phyloP scores from a whole-genome alignment of 192 early-diverging fungal genomes.

The Rhizoclosmatium sp. region DNA sequence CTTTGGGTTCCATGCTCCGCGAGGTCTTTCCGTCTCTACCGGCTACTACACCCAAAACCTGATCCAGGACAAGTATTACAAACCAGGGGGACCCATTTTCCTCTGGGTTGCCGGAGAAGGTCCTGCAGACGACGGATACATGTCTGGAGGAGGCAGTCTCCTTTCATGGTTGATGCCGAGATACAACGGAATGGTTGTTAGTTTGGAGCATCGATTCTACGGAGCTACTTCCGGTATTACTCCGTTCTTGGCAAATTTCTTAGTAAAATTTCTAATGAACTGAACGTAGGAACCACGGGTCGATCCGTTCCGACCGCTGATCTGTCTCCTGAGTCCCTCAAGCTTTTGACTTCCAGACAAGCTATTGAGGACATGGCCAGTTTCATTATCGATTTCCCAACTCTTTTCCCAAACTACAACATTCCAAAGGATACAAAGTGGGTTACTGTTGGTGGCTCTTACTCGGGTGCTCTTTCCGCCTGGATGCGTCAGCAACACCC shows the following conservation, averaged over 20 bases:
- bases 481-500: constrained; percentile 23
- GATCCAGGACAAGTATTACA: constrained; percentile 14
- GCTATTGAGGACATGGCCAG: constrained; percentile 28
- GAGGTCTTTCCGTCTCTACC: not conserved
- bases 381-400: not conserved
- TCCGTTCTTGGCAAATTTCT: too few relatives aligned
- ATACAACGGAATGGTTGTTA: constrained; percentile 18
- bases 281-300: not conserved
- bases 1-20: not conserved
- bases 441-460: constrained; percentile 11
- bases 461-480: constrained; percentile 6
- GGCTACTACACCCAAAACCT: constrained; percentile 3
- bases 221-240: not conserved
- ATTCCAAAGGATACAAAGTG: not conserved
- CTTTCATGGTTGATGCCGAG: constrained; percentile 10
- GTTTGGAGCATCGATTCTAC: constrained; percentile 22
- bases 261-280: too few relatives aligned
- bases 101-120: constrained; percentile 24
- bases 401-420: constrained; percentile 25
- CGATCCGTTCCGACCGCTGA: constrained; percentile 28
- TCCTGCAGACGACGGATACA: not conserved
- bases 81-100: constrained; percentile 24
- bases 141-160: constrained; percentile 1
- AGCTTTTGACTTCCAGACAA: constrained; percentile 3
- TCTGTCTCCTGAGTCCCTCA: constrained; percentile 1